Evolutionary conservation across 768 basidiomycete species (phyloP).

Genomic region (Pisolithus microcarpus): DNA sequence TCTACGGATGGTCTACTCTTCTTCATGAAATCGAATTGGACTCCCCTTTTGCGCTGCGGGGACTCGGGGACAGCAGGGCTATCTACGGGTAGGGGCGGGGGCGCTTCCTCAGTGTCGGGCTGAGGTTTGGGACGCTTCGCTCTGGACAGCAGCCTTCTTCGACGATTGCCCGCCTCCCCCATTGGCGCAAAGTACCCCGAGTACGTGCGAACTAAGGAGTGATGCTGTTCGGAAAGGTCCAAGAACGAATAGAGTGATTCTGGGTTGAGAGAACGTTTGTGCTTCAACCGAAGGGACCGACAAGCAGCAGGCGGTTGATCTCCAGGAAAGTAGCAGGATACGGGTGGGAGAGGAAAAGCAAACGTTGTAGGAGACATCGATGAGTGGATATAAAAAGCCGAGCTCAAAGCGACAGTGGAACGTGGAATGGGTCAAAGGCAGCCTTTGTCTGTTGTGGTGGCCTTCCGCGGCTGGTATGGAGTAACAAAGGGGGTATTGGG

Average conservation of each 20-base stretch:
- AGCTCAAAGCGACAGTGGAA: slow-evolving; percentile 21
- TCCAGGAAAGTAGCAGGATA: slow-evolving; percentile 10
- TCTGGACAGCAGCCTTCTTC: slow-evolving; percentile 2
- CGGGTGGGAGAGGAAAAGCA: slow-evolving; percentile 7
- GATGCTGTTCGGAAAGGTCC: slow-evolving; percentile 8
- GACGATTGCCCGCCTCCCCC: slow-evolving; percentile 13
- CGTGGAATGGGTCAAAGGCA: slow-evolving; percentile 2
- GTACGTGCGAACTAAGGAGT: slow-evolving; percentile 20
- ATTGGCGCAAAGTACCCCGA: slow-evolving; percentile 24
- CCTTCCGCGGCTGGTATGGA: slow-evolving; percentile 3
- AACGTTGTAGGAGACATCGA: slow-evolving; percentile 15
- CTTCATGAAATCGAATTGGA: slow-evolving; percentile 12
- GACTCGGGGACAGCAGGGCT: slow-evolving; percentile 2
- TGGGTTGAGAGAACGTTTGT: slow-evolving; percentile 14
- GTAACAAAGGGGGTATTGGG: slow-evolving; percentile 16
- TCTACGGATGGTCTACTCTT: slow-evolving; percentile 17
- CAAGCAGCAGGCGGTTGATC: slow-evolving; percentile 5
- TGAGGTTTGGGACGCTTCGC: slow-evolving; percentile 4
- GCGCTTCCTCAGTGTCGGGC: slow-evolving; percentile 6
- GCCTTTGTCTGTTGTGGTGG: slow-evolving; percentile 19
- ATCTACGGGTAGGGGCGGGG: slow-evolving; percentile 8
- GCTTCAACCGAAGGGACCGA: slow-evolving; percentile 11
- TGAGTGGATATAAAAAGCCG: slow-evolving; percentile 7
- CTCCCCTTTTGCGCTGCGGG: slow-evolving; percentile 19
- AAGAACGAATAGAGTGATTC: slow-evolving; percentile 1